Evolutionary conservation across 441 rosid genomes (phyloP), one percentile per base, ranked within the genome.

Genomic region (Francoa sonchifolia): DNA sequence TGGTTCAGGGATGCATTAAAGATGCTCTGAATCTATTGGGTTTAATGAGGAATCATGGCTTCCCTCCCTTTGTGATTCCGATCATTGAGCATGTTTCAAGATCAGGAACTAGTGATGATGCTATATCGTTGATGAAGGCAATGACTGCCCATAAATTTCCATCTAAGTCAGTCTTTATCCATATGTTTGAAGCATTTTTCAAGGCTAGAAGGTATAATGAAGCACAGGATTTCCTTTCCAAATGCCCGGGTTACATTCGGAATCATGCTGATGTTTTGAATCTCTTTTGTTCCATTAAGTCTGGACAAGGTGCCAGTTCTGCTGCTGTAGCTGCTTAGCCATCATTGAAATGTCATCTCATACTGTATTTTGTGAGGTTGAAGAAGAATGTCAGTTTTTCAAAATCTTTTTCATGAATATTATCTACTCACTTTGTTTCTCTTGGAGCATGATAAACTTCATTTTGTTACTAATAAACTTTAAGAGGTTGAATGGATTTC

Each of bases 191-290:
- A 68, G 77, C 78, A 21, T 63, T 74, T 63, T 44, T 76, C 56
- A 68, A 74, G 59, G 71, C 79, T 45, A 61, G 72, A 31, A 80
- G 85, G 69, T 73, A 56, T 29, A 57, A 54, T 6, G 74, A 67
- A 53, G 96, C 96, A 20, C 96, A 78, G 21, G 87, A 77, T 65
- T 57, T 79, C 43, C 62, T 86, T 56, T 65, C 81, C 22, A 53
- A 69, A 34, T 82, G 90, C 61, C 96, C 95, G 8, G 50, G 55
- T 33, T 57, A 54, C 48, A 51, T 85, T 59, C 93, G 90, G 21
- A 70, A 71, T 66, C 65, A 72, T 63, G 74, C 88, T 7, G 95
- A 86, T 68, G 78, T 82, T 54, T 62, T 82, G 63, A 68, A 76
- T 70, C 81, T 86, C 62, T 78, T 90, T 50, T 63, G 39, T 60